phyloP scores from a whole-genome alignment of 371 early-diverging fungal species.

The Mortierella sp. region DNA sequence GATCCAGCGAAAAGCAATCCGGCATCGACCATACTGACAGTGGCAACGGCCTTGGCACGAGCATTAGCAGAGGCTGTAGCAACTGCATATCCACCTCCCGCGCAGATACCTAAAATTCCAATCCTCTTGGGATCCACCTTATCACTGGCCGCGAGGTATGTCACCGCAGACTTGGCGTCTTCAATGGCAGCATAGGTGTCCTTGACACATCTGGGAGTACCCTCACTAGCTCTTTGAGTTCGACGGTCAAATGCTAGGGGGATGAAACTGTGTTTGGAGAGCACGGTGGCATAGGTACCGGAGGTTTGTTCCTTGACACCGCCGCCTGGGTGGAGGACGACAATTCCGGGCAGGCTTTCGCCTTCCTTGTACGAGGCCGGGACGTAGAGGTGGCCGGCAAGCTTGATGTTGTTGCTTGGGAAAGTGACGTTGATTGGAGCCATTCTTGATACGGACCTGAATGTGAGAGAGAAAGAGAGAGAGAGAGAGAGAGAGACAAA shows the following conservation, averaged over 20 bases:
- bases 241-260: constrained; percentile 47
- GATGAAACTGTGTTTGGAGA: constrained; percentile 36
- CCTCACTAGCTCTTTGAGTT: constrained; percentile 38
- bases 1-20: constrained; percentile 21
- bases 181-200: constrained; percentile 32
- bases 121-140: constrained; percentile 33
- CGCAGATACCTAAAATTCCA: constrained; percentile 49
- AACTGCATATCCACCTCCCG: constrained; percentile 46
- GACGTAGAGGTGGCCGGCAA: constrained; percentile 35
- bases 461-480: no score
- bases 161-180: constrained; percentile 42
- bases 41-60: constrained; percentile 42
- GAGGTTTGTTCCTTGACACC: constrained; percentile 57
- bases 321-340: constrained; percentile 33
- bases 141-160: constrained; percentile 22
- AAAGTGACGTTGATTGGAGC: constrained; percentile 25
- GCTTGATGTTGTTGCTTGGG: constrained; percentile 26
- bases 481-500: no score
- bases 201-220: constrained; percentile 33
- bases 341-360: constrained; percentile 34
- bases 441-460: constrained; percentile 10
- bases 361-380: constrained; percentile 19
- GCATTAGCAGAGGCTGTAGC: constrained; percentile 27
- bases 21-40: constrained; percentile 27
- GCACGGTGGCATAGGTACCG: constrained; percentile 28